Conservation (phyloP, 306 rosid species). For the Pueraria montana region DNA sequence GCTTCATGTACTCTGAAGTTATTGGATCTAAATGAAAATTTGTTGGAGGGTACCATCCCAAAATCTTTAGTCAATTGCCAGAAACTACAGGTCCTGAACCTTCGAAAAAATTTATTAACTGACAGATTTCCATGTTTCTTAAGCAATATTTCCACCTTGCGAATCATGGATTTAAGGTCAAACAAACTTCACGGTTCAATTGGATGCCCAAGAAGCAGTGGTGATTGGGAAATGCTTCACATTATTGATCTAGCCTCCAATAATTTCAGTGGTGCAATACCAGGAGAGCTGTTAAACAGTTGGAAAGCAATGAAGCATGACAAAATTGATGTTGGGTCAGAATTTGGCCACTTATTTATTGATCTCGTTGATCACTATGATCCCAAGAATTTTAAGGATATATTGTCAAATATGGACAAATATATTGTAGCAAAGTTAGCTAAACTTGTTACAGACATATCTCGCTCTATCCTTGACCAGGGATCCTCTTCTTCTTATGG, state of each 20-base stretch:
- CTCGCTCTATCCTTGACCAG: no score
- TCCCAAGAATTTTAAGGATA: not conserved
- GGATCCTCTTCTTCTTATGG: no score
- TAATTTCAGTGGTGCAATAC: slow-evolving; percentile 46
- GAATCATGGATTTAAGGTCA: not conserved
- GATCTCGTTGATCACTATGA: not conserved
- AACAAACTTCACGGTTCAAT: slow-evolving; percentile 13
- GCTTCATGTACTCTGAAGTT: slow-evolving; percentile 39
- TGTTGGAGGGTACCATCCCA: slow-evolving; percentile 40
- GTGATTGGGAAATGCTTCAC: slow-evolving; percentile 38
- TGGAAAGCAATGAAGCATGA: slow-evolving; percentile 44
- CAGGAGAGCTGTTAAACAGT: not conserved
- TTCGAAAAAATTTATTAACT: slow-evolving; percentile 15
- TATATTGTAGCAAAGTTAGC: no score
- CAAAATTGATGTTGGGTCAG: not conserved
- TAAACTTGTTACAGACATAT: no score
- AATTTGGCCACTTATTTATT: slow-evolving; percentile 19
- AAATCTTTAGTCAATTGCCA: slow-evolving; percentile 31
- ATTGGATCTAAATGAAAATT: slow-evolving; percentile 51
- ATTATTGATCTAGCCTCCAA: slow-evolving; percentile 48
- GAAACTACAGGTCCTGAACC: slow-evolving; percentile 34
- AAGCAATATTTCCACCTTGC: not conserved
- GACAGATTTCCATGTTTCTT: slow-evolving; percentile 47
- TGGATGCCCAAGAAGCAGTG: not conserved
- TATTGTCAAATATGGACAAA: not conserved